Conservation (phyloP, 2,329 filamentous ascomycete genomes). For the Stachybotrys echinatus region DNA sequence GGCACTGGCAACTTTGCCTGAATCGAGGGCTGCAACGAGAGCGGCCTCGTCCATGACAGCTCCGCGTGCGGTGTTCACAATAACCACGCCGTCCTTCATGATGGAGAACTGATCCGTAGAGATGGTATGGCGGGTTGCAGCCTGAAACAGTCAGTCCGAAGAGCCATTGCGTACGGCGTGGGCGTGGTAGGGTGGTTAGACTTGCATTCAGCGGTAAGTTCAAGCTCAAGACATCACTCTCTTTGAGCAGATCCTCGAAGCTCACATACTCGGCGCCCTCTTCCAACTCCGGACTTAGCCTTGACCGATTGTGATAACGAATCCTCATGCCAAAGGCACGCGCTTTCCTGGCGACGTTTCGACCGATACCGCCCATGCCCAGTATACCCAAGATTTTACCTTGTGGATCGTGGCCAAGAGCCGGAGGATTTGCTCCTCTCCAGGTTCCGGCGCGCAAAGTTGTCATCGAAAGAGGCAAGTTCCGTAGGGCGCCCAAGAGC, state of each 20-base stretch:
- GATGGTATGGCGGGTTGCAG: conserved; percentile 70
- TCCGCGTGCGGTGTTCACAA: conserved; percentile 79
- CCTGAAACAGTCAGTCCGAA: conserved; percentile 22
- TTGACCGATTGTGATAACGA: conserved; percentile 67
- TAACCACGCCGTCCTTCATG: conserved; percentile 73
- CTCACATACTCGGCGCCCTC: conserved; percentile 61
- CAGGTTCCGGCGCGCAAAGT: conserved; percentile 63
- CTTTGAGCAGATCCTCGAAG: conserved; percentile 66
- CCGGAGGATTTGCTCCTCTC: conserved; percentile 52
- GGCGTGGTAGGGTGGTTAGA: conserved; percentile 24
- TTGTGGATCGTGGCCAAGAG: conserved; percentile 70
- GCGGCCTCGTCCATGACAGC: conserved; percentile 79
- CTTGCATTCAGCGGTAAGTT: conserved; percentile 78
- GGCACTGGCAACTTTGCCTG: conserved; percentile 62
- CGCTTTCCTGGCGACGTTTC: conserved; percentile 70
- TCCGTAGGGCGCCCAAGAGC: conserved; percentile 72
- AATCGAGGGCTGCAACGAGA: conserved; percentile 66
- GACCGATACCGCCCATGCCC: conserved; percentile 82
- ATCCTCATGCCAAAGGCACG: conserved; percentile 71
- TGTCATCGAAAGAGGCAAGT: conserved; percentile 62
- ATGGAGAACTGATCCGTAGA: conserved; percentile 62
- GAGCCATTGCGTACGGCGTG: not conserved
- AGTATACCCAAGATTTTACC: conserved; percentile 73
- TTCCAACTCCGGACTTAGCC: conserved; percentile 50
- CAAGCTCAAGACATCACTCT: conserved; percentile 72